Evolutionary conservation across 768 basidiomycete species (phyloP).

Genomic region (Boletus speciosus): DNA sequence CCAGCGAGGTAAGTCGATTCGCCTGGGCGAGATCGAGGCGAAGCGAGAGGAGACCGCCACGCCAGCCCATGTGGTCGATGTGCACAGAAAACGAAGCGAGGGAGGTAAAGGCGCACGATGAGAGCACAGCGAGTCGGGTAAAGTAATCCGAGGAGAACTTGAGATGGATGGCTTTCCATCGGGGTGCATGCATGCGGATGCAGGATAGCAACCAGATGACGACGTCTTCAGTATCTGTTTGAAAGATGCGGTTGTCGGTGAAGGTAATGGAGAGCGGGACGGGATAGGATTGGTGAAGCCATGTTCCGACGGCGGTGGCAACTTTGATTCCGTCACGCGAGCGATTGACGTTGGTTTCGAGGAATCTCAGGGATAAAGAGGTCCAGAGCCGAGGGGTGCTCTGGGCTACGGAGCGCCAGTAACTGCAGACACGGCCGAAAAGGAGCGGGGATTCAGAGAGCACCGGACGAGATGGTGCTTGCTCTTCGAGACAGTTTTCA

Average conservation of each 20-base stretch:
- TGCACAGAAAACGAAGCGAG: conserved; percentile 23
- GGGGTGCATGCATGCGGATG: conserved; percentile 15
- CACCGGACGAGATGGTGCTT: background rate
- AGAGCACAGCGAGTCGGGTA: conserved; percentile 11
- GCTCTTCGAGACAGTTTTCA: conserved; percentile 16
- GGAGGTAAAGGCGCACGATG: conserved; percentile 20
- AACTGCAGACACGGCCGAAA: conserved; percentile 23
- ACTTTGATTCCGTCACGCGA: conserved; percentile 17
- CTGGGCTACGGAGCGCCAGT: conserved; percentile 23
- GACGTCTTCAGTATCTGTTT: conserved; percentile 21
- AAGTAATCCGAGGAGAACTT: conserved; percentile 30
- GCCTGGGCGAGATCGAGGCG: conserved; percentile 19
- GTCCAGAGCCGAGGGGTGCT: conserved; percentile 24
- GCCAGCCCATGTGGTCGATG: conserved; percentile 29
- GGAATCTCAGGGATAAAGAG: conserved; percentile 21
- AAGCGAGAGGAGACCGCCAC: conserved; percentile 18
- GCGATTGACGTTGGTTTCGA: conserved; percentile 21
- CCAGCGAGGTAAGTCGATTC: conserved; percentile 16
- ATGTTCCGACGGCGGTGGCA: conserved; percentile 17
- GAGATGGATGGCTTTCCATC: conserved; percentile 27
- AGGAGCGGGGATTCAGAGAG: conserved; percentile 21
- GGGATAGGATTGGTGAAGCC: conserved; percentile 22
- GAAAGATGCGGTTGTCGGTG: conserved; percentile 26
- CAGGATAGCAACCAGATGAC: conserved; percentile 17
- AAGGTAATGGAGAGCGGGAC: conserved; percentile 22